Conservation (phyloP, 129 eudicot genomes). For the Ambrosia trifida region DNA sequence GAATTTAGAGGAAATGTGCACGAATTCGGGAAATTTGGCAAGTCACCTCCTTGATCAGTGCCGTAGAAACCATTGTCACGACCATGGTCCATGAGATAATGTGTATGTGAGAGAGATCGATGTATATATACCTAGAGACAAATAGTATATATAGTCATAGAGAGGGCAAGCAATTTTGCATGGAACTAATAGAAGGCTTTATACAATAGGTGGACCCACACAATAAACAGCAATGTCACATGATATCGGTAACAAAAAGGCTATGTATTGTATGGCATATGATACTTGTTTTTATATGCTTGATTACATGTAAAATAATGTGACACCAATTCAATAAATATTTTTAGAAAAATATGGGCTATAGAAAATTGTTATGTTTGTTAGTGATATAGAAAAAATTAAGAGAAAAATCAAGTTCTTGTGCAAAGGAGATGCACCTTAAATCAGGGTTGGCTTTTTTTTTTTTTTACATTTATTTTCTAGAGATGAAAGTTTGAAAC, state of each 20-base stretch:
- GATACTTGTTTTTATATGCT: not conserved
- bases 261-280: not conserved
- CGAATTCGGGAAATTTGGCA: conserved; percentile 21
- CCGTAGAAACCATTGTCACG: conserved; percentile 10
- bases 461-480: not conserved
- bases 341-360: not conserved
- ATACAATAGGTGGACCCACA: too few relatives aligned
- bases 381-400: not conserved
- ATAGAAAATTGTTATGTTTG: too few relatives aligned
- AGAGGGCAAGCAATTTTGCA: not conserved
- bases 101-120: not conserved
- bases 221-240: not conserved
- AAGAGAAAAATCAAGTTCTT: not conserved
- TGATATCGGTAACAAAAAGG: not conserved
- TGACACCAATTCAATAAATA: not conserved
- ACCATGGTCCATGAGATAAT: conserved; percentile 36
- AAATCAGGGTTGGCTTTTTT: not conserved
- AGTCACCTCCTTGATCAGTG: not conserved
- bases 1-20: conserved; percentile 12
- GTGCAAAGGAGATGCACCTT: conserved; percentile 13
- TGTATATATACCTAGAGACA: not conserved
- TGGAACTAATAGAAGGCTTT: not conserved
- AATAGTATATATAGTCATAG: not conserved
- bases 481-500: too few relatives aligned
- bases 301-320: too few relatives aligned